phyloP scores from a whole-genome alignment of 352 stramenopile species.

The Phytophthora foliorum region DNA sequence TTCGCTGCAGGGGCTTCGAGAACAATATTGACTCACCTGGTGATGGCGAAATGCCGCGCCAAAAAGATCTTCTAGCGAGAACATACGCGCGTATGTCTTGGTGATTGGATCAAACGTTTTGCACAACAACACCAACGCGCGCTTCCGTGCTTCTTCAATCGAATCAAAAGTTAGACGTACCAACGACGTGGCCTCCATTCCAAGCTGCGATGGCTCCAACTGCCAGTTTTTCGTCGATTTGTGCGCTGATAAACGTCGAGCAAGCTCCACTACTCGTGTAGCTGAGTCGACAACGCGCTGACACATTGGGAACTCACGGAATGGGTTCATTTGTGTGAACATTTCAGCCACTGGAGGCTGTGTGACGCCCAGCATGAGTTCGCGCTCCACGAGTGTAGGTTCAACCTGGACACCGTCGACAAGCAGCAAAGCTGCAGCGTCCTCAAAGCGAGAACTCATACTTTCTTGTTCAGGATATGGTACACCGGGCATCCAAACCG shows the following conservation, averaged over 20 bases:
- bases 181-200: constrained; percentile 56
- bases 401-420: constrained; percentile 64
- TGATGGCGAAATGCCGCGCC: constrained; percentile 64
- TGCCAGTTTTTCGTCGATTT: constrained; percentile 41
- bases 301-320: constrained; percentile 46
- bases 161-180: constrained; percentile 79
- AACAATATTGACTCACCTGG: constrained; percentile 43
- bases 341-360: constrained; percentile 31
- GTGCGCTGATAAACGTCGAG: constrained; percentile 41
- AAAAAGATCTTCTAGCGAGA: constrained; percentile 66
- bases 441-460: constrained; percentile 64
- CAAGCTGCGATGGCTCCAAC: constrained; percentile 32
- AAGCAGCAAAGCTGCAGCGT: constrained; percentile 63
- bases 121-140: constrained; percentile 70
- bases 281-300: constrained; percentile 48
- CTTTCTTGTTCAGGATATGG: constrained; percentile 66
- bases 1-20: neutral
- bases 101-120: constrained; percentile 83
- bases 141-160: constrained; percentile 72
- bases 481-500: constrained; percentile 66
- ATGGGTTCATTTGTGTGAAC: constrained; percentile 52
- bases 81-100: constrained; percentile 66
- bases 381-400: constrained; percentile 67
- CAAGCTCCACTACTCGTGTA: constrained; percentile 55
- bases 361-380: constrained; percentile 54